Conservation (phyloP, 2,329 filamentous ascomycete species). For the Calycina marina region DNA sequence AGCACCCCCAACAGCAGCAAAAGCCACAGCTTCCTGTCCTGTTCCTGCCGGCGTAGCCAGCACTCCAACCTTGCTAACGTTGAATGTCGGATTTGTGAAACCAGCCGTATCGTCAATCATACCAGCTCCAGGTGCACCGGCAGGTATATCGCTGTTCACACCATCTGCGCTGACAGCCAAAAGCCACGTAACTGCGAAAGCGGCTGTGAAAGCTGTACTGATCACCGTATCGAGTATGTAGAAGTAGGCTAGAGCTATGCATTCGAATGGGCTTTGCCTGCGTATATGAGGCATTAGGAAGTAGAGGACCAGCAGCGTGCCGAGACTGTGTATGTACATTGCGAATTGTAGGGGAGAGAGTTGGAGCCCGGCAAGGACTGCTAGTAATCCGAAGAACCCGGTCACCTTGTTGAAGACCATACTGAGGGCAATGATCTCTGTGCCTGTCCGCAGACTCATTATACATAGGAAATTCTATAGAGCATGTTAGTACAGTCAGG, state of each 20-base stretch:
- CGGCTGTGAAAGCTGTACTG: slow-evolving; percentile 68
- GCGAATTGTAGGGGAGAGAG: slow-evolving; percentile 73
- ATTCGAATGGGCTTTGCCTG: slow-evolving; percentile 63
- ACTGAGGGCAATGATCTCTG: slow-evolving; percentile 69
- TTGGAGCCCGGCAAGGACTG: slow-evolving; percentile 72
- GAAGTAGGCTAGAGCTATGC: slow-evolving; percentile 68
- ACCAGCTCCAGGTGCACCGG: slow-evolving; percentile 22
- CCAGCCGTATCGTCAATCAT: slow-evolving; percentile 46
- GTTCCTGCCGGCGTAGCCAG: slow-evolving; percentile 32
- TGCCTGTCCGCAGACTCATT: slow-evolving; percentile 74
- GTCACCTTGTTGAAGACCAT: slow-evolving; percentile 87
- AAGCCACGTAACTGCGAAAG: slow-evolving; percentile 80
- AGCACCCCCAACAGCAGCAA: slow-evolving; percentile 25
- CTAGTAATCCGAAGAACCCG: slow-evolving; percentile 79
- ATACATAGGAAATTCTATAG: slow-evolving; percentile 70
- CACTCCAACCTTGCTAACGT: slow-evolving; percentile 41
- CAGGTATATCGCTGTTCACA: slow-evolving; percentile 27
- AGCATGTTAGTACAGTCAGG: too few relatives aligned
- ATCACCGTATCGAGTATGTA: slow-evolving; percentile 72
- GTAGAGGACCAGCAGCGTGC: slow-evolving; percentile 51
- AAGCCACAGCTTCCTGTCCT: slow-evolving; percentile 38
- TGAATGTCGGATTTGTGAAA: slow-evolving; percentile 48
- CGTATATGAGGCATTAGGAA: slow-evolving; percentile 70
- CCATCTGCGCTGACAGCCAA: slow-evolving; percentile 38
- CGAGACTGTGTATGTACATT: slow-evolving; percentile 80